Percentiles rank a stretch among this genome's conserved stretches.
These are phyloP conservation scores for Penicillium fimorum DNA, from an alignment of 495 filamentous ascomycete genomes.

Conservation along the genomic window DNA sequence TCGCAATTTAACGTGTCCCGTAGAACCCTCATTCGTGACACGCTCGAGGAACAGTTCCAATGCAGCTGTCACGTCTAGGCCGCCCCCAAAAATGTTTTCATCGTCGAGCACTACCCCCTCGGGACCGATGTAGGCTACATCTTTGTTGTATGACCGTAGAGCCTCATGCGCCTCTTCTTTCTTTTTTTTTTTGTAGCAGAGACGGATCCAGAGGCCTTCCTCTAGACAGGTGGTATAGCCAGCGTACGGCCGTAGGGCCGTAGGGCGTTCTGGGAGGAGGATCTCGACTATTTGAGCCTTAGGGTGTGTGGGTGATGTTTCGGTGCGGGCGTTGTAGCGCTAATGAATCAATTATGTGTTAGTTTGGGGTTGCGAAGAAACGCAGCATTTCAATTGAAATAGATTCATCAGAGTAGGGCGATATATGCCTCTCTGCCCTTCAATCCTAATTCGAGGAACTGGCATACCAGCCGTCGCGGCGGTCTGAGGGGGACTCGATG, in stretches of 20 bases:
- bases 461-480: slow-evolving; percentile 9
- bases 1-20: no score
- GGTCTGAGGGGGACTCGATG: slow-evolving; percentile 9
- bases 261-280: slow-evolving; percentile 1
- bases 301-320: slow-evolving; percentile 2
- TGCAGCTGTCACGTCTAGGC: slow-evolving; percentile 4
- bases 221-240: neutral
- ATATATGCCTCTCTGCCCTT: slow-evolving; percentile 6
- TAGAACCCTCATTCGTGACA: slow-evolving; percentile 5
- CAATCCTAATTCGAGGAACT: slow-evolving; percentile 6
- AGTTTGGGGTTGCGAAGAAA: no score
- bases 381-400: no score
- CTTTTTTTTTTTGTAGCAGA: slow-evolving; percentile 3
- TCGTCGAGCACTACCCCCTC: slow-evolving; percentile 8
- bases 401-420: neutral
- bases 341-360: neutral
- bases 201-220: slow-evolving; percentile 6
- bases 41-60: slow-evolving; percentile 11
- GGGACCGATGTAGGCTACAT: neutral
- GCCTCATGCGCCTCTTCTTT: neutral
- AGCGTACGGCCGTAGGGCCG: slow-evolving; percentile 2
- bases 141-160: neutral
- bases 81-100: slow-evolving; percentile 3
- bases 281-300: slow-evolving; percentile 10
- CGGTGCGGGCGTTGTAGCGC: neutral